Evolutionary conservation across 768 basidiomycete species (phyloP).

Genomic region (Calocybe gangraenosa): DNA sequence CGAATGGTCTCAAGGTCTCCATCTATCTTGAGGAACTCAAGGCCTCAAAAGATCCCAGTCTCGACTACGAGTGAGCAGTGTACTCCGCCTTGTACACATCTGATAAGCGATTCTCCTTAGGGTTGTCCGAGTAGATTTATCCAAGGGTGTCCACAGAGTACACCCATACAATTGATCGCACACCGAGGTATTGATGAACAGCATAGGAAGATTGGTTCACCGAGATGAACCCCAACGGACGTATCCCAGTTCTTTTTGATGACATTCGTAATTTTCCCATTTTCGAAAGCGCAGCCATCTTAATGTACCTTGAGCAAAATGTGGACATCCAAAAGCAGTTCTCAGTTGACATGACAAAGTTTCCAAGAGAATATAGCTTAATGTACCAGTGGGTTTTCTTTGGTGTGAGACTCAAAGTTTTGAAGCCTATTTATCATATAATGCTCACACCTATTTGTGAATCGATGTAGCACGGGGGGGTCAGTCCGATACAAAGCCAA

Average conservation of each 20-base stretch:
- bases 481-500: conserved; percentile 90
- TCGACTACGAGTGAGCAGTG: conserved; percentile 8
- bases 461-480: conserved; percentile 58
- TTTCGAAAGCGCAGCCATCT: conserved; percentile 78
- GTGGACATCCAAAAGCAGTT: conserved; percentile 69
- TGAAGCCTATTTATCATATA: too few relatives aligned
- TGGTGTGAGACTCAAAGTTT: conserved; percentile 38
- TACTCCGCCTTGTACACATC: neutral
- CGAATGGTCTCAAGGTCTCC: conserved; percentile 20
- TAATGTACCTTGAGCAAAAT: conserved; percentile 77
- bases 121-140: conserved; percentile 10
- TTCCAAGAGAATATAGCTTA: conserved; percentile 63
- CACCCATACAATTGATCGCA: neutral
- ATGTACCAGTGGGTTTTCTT: conserved; percentile 89
- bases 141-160: conserved; percentile 12
- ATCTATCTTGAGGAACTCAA: conserved; percentile 17
- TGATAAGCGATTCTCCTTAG: neutral
- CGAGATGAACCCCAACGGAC: conserved; percentile 65
- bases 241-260: conserved; percentile 69
- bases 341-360: conserved; percentile 49
- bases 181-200: neutral
- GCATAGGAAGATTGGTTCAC: conserved; percentile 69
- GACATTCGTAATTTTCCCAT: conserved; percentile 57
- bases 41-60: conserved; percentile 3
- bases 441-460: too few relatives aligned